Percentiles rank a stretch among this genome's conserved stretches.
Evolutionary conservation across 257 asterid genomes (phyloP).

Genomic region (Penstemon newberryi): DNA sequence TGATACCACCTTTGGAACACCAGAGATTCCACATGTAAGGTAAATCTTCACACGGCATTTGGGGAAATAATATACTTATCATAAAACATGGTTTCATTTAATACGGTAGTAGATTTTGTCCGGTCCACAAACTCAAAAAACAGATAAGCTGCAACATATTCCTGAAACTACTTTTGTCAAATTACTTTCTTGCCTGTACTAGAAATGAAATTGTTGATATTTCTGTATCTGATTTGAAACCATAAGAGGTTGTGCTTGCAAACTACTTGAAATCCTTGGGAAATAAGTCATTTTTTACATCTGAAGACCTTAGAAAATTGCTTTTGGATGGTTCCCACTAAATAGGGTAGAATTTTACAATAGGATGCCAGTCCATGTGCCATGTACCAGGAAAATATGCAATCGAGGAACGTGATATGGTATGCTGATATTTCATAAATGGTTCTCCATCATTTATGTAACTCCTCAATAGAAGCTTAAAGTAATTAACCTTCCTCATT

Average conservation of each 20-base stretch:
- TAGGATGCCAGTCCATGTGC: neutral
- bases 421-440: neutral
- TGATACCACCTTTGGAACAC: neutral
- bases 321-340: neutral
- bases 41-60: slow-evolving; percentile 2
- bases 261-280: neutral
- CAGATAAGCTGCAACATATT: neutral
- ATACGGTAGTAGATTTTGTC: neutral
- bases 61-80: neutral
- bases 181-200: neutral
- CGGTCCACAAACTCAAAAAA: neutral
- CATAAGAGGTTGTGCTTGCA: neutral
- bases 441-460: neutral
- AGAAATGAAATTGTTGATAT: neutral
- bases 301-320: neutral
- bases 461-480: too few species aligned
- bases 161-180: neutral
- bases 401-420: slow-evolving; percentile 13
- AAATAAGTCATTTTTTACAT: too few species aligned
- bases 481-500: neutral
- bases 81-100: neutral
- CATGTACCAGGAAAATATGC: slow-evolving; percentile 10
- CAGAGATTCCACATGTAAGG: neutral
- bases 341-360: neutral
- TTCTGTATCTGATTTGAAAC: neutral